Evolutionary conservation across 2,329 filamentous ascomycete genomes (phyloP).

Genomic region (Chaetothyriales sp.): DNA sequence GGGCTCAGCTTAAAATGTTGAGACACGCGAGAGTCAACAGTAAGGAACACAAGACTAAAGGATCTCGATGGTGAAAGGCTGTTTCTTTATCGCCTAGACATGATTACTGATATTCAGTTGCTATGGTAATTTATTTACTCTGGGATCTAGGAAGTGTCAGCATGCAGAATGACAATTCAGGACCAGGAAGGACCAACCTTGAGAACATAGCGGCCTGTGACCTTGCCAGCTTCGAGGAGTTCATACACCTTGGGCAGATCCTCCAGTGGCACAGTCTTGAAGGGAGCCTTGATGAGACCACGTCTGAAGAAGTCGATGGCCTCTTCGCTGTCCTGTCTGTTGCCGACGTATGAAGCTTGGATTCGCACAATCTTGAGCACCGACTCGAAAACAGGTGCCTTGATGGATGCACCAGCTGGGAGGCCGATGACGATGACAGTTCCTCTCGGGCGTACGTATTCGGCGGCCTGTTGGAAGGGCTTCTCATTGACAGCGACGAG

Average conservation of each 20-base stretch:
- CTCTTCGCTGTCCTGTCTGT: slow-evolving; percentile 73
- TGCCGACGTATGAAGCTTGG: slow-evolving; percentile 86
- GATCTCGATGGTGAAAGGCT: no score
- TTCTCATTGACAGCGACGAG: slow-evolving; percentile 75
- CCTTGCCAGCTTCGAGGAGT: slow-evolving; percentile 42
- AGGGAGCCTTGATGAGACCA: slow-evolving; percentile 74
- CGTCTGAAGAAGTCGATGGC: slow-evolving; percentile 78
- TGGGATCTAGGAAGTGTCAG: neutral
- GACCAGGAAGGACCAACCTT: slow-evolving; percentile 16
- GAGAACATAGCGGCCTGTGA: slow-evolving; percentile 30
- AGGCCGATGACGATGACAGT: slow-evolving; percentile 79
- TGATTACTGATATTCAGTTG: neutral
- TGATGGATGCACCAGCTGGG: slow-evolving; percentile 62
- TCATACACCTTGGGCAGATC: slow-evolving; percentile 70
- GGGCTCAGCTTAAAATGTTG: no score
- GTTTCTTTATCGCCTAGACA: no score
- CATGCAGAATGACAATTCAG: neutral
- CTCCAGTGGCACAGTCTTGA: slow-evolving; percentile 67
- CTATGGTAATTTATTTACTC: neutral
- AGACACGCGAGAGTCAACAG: neutral
- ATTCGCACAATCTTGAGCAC: slow-evolving; percentile 85
- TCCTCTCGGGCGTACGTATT: slow-evolving; percentile 71
- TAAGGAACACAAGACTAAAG: neutral
- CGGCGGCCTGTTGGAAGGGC: slow-evolving; percentile 87
- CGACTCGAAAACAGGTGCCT: slow-evolving; percentile 75